A percentile compares a stretch with the other conserved stretches of the same genome.
phyloP scores from a whole-genome alignment of 2,329 filamentous ascomycete species.

The Sclerotinia minor region DNA sequence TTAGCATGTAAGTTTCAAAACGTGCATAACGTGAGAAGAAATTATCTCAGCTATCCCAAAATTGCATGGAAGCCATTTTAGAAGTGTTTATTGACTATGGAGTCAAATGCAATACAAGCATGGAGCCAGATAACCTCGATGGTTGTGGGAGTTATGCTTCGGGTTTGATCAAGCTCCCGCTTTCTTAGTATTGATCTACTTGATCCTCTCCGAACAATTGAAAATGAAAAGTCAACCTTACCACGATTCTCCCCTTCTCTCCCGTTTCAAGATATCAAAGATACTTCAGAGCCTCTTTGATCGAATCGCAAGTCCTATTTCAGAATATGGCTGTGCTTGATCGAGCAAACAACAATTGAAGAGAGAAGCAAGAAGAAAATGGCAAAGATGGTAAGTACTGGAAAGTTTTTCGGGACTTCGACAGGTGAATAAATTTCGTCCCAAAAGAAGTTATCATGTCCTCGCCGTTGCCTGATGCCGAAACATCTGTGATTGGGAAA shows the following conservation, averaged over 20 bases:
- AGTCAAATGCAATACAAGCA: neutral
- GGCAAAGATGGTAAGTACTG: neutral
- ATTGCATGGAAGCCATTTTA: neutral
- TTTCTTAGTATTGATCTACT: neutral
- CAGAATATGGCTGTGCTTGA: neutral
- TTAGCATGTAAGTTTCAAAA: slow-evolving; percentile 11
- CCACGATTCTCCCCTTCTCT: neutral
- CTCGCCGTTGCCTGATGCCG: neutral
- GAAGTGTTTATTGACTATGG: neutral
- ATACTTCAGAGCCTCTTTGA: neutral
- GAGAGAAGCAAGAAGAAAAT: neutral
- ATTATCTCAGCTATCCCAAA: neutral
- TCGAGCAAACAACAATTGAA: neutral
- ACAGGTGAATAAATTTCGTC: neutral
- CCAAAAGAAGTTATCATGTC: neutral
- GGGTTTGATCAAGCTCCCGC: neutral
- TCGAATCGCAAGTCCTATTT: neutral
- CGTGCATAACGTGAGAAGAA: neutral
- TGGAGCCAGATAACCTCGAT: neutral
- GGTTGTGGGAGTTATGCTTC: no score
- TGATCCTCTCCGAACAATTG: neutral
- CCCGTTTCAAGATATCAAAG: neutral
- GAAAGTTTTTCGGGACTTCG: neutral
- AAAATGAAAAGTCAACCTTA: neutral
- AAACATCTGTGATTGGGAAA: neutral